Evolutionary conservation across 331 rosid genomes (phyloP).

Genomic region (Malus hybrid): DNA sequence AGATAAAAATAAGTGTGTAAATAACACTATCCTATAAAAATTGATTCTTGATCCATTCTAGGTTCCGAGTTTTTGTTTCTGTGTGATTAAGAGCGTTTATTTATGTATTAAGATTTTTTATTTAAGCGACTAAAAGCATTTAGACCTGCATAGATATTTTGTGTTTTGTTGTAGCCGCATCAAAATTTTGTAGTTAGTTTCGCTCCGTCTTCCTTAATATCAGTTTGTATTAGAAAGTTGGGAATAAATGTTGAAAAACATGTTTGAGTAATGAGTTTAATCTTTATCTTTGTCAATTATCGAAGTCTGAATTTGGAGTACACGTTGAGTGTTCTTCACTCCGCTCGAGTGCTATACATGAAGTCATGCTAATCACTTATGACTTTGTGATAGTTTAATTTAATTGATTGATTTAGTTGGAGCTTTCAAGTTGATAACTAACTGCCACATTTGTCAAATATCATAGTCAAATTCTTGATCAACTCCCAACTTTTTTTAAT

Average conservation of each 20-base stretch:
- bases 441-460: not conserved
- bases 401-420: not conserved
- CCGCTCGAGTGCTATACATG: not conserved
- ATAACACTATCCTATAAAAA: too few species aligned
- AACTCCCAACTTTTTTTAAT: too few species aligned
- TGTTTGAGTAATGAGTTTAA: not conserved
- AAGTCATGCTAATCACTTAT: too few species aligned
- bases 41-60: too few species aligned
- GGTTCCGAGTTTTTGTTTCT: too few species aligned
- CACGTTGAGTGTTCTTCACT: not conserved
- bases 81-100: not conserved
- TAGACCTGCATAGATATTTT: too few species aligned
- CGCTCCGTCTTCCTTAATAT: not conserved
- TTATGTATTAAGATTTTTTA: too few species aligned
- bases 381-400: not conserved
- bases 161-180: too few species aligned
- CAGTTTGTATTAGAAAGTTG: not conserved
- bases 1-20: too few species aligned
- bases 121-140: not conserved
- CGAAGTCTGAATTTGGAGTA: not conserved
- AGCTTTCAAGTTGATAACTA: not conserved
- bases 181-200: too few species aligned
- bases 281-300: not conserved
- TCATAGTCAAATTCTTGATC: too few species aligned
- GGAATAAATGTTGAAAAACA: too few species aligned